Conservation (phyloP, 164 flowering plant species). For the Annona squamosa region DNA sequence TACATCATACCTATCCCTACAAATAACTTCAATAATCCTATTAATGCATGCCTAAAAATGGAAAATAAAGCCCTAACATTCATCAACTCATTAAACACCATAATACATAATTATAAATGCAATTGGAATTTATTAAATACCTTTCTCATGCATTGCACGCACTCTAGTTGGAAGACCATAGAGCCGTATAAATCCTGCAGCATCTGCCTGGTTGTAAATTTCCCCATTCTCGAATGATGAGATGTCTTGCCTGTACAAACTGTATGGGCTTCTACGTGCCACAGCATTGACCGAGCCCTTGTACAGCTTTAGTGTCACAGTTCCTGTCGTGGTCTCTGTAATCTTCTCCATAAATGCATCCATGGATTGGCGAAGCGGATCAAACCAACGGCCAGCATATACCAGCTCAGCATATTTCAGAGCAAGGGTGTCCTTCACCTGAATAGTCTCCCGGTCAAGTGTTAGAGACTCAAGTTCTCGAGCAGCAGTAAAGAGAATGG, state of each 20-base stretch:
- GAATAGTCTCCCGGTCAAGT: slow-evolving; percentile 82
- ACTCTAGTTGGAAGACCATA: slow-evolving; percentile 88
- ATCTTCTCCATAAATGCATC: slow-evolving; percentile 90
- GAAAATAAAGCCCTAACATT: not conserved
- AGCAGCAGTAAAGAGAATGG: slow-evolving; percentile 69
- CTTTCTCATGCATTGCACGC: slow-evolving; percentile 81
- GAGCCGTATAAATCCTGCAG: slow-evolving; percentile 84
- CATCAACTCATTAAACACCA: not conserved
- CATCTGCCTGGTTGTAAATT: slow-evolving; percentile 89
- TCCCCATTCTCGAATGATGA: slow-evolving; percentile 80
- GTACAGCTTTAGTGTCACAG: slow-evolving; percentile 73
- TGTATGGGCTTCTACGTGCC: slow-evolving; percentile 55
- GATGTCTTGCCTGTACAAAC: slow-evolving; percentile 83
- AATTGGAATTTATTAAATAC: slow-evolving; percentile 21
- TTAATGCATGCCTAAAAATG: not conserved
- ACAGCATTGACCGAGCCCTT: slow-evolving; percentile 73
- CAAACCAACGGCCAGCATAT: slow-evolving; percentile 96
- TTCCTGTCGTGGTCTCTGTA: slow-evolving; percentile 75
- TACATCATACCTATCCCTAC: too few relatives aligned
- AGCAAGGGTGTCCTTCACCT: slow-evolving; percentile 67
- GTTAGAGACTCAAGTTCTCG: slow-evolving; percentile 86
- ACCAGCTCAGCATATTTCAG: slow-evolving; percentile 92
- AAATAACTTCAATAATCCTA: too few relatives aligned
- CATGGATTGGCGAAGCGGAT: slow-evolving; percentile 79
- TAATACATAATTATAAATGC: not conserved